These are phyloP conservation scores for Lasiodiplodia sp. DNA, from an alignment of 2,329 filamentous ascomycete genomes.

Conservation along the genomic window DNA sequence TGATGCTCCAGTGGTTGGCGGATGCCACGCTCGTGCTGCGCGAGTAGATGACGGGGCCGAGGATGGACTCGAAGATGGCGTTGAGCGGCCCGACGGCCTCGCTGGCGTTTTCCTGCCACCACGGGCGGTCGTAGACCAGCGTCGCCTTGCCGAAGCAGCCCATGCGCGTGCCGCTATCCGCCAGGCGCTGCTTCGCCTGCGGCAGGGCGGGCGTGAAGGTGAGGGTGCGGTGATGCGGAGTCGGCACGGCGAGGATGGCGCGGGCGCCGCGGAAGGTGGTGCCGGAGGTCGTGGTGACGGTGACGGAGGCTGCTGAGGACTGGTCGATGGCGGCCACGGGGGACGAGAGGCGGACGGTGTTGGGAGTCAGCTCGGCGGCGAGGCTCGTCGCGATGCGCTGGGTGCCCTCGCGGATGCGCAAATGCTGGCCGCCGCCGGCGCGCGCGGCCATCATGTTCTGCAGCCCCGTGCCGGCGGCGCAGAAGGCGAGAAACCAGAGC, in stretches of 20 bases:
- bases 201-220: conserved; percentile 7
- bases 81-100: conserved; percentile 39
- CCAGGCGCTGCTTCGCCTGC: background rate
- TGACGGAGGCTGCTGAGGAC: background rate
- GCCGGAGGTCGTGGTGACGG: conserved; percentile 38
- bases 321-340: conserved; percentile 45
- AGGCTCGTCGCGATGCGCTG: conserved; percentile 40
- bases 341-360: conserved; percentile 39
- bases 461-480: conserved; percentile 19
- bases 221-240: conserved; percentile 47
- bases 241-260: conserved; percentile 59
- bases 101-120: conserved; percentile 53
- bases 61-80: conserved; percentile 36
- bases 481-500: conserved; percentile 19
- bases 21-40: conserved; percentile 40
- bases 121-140: conserved; percentile 54
- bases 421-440: conserved; percentile 13
- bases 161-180: background rate
- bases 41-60: conserved; percentile 32
- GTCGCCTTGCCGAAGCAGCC: conserved; percentile 63
- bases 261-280: conserved; percentile 46
- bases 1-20: conserved; percentile 42
- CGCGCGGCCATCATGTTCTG: conserved; percentile 17
- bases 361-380: conserved; percentile 43
- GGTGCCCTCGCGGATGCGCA: conserved; percentile 16